A percentile compares a stretch with the other conserved stretches of the same genome.
These are phyloP conservation scores for Gossypium herbaceum DNA, from an alignment of 345 rosid genomes.

Conservation along the genomic window DNA sequence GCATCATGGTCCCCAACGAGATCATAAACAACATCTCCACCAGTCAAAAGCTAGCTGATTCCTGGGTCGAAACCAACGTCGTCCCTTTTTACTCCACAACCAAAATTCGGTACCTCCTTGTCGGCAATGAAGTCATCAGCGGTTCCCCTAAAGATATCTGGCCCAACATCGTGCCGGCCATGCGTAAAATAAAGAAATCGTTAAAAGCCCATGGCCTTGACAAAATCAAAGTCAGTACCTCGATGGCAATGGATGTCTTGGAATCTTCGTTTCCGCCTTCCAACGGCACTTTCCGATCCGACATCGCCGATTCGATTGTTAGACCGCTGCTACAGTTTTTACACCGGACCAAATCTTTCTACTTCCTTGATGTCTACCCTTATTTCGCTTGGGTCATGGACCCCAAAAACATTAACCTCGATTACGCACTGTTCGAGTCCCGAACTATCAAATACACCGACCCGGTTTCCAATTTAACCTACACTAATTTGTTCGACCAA, in stretches of 20 bases:
- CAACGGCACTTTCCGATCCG: conserved; percentile 67
- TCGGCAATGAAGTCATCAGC: conserved; percentile 84
- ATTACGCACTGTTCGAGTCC: conserved; percentile 62
- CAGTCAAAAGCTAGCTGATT: conserved; percentile 46
- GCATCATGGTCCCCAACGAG: conserved; percentile 72
- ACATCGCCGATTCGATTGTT: conserved; percentile 51
- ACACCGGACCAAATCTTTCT: conserved; percentile 81
- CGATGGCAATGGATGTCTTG: conserved; percentile 68
- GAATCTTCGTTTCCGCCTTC: conserved; percentile 83
- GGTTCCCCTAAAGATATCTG: conserved; percentile 36
- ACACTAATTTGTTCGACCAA: conserved; percentile 83
- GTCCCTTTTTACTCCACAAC: conserved; percentile 52
- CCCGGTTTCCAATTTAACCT: conserved; percentile 54
- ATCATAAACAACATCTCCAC: conserved; percentile 51
- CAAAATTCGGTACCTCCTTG: conserved; percentile 87
- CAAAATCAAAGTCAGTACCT: conserved; percentile 77
- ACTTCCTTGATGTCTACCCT: conserved; percentile 79
- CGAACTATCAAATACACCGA: conserved; percentile 52
- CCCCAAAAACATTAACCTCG: conserved; percentile 50
- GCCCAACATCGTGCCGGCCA: conserved; percentile 68
- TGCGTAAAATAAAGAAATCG: conserved; percentile 60
- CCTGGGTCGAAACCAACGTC: conserved; percentile 60
- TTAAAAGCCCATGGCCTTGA: conserved; percentile 35
- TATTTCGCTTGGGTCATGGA: conserved; percentile 73
- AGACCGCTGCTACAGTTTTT: conserved; percentile 78